Base-by-base conservation (phyloP, 345 rosid genomes). In the Eucalyptus pauciflora region DNA sequence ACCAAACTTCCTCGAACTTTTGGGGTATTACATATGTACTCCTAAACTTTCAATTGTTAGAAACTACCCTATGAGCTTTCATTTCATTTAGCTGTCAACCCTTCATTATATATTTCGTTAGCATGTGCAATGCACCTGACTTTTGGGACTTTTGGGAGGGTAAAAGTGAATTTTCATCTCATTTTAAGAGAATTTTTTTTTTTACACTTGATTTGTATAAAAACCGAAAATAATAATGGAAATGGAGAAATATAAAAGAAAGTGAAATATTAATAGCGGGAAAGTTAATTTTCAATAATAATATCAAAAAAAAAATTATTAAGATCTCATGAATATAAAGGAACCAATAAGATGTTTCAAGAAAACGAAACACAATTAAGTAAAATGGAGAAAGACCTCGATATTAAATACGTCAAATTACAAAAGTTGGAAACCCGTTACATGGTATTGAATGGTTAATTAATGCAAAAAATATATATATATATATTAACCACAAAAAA, bases 201-300 rank as follows among this genome's bases (percentile, higher is more conserved):
- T 67, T 31, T 8, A 20, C 25, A 43, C 80, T 8, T 69, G 45
- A 9, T 33, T 69, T 69, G 13, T 64, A 64, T 64, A 22, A n/a
- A 8, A 60, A 11, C 3, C 3, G 3, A 3, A 29, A 13, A 14
- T 6, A 64, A 64, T 4, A 64, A n/a, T 56, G 10, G 11, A n/a
- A 13, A 8, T 33, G 45, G 1, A 1, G 45, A 69, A 17, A 69
- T 16, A 4, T 33, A 69, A 33, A 0, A 0, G 69, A 27, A 62
- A 29, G 16, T 62, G 33, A 62, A 29, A 27, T 12, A 62, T 62
- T 62, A 29, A 62, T 29, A 62, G 8, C 16, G 3, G 14, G n/a
- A 31, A 69, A 33, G 13, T 0, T 33, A 31, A 31, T 33, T 33
- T 33, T 33, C 25, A 9, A 33, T 33, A 69, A 33, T 17, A 17